These are phyloP conservation scores for Pisolithus microcarpus DNA, from an alignment of 768 basidiomycete genomes.

Conservation along the genomic window DNA sequence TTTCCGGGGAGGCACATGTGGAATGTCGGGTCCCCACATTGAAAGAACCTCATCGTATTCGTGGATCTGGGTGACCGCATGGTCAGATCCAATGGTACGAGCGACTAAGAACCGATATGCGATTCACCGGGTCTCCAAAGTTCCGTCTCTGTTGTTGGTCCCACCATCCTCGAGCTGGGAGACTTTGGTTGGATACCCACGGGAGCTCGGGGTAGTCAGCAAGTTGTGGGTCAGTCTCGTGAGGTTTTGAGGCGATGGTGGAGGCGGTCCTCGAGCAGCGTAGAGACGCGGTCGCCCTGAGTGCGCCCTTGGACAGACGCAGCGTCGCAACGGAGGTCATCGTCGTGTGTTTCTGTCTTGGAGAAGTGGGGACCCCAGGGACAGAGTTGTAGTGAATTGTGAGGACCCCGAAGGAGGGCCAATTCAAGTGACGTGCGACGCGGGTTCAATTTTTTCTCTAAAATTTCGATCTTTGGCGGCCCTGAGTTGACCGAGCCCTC, in stretches of 20 bases:
- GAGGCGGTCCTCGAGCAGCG: constrained; percentile 11
- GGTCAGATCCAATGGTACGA: constrained; percentile 9
- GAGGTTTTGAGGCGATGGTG: constrained; percentile 10
- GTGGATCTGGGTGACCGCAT: constrained; percentile 47
- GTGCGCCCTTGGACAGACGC: constrained; percentile 12
- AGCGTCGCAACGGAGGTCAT: not conserved
- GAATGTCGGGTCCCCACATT: constrained; percentile 83
- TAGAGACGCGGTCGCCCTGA: constrained; percentile 1
- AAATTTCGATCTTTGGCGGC: constrained; percentile 6
- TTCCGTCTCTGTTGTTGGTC: constrained; percentile 73
- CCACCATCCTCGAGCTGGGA: constrained; percentile 65
- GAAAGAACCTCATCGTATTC: constrained; percentile 75
- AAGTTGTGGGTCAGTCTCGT: constrained; percentile 57
- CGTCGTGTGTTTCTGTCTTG: not conserved
- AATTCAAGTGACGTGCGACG: not conserved
- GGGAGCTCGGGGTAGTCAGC: constrained; percentile 70
- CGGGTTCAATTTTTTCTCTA: not conserved
- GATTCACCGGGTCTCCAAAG: constrained; percentile 67
- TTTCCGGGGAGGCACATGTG: constrained; percentile 48
- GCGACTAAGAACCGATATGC: not conserved
- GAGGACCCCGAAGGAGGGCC: constrained; percentile 2
- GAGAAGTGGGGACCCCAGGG: constrained; percentile 15
- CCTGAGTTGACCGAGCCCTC: constrained; percentile 9
- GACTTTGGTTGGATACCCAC: constrained; percentile 55
- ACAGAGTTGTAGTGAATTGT: constrained; percentile 2